Base-by-base conservation (phyloP, 306 rosid species). In the Abrus pulchellus region DNA sequence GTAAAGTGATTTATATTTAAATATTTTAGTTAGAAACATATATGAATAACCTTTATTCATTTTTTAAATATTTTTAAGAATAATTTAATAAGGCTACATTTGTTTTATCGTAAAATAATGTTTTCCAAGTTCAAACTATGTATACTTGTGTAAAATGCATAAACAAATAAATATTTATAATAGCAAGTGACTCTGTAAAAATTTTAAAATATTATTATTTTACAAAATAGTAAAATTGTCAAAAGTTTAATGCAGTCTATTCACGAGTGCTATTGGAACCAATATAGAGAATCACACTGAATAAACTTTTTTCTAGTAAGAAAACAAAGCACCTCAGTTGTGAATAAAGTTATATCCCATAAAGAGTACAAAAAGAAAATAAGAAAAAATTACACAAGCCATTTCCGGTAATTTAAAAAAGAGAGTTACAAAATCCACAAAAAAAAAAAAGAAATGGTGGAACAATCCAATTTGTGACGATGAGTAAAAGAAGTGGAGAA, bases 381-480 rank as follows among this genome's bases (percentile, higher is more conserved):
- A 61, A 43, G 20, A 54, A 43, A 69, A 43, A 59, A 34, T 47
- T 36, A 56, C 54, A 79, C 68, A 84, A 74, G 47, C 61, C 79
- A 72, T 80, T 63, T 72, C 33, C 33, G 29, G 59, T 28, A 27
- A 55, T 8, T 29, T 30, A 12, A 47, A 54, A 44, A 77, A 28
- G 14, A 44, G 69, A 71, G 63, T 14, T 34, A 77, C 47, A 76
- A 76, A 71, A 77, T 34, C 60, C 60, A 62, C 54, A 57, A 13
- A 30, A 40, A 4, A 6, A 11, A 56, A n/a, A 29, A 69, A 77
- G 36, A 65, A 62, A 70, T 53, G 40, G 5, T 48, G 53, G 52
- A 61, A n/a, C n/a, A 60, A 69, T 59, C 50, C 49, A 57, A 59
- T 48, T 54, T 6, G 5, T 20, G 20, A 20, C 20, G 20, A 20